Conservation (phyloP, 768 basidiomycete genomes). For the Mycena epipterygia region DNA sequence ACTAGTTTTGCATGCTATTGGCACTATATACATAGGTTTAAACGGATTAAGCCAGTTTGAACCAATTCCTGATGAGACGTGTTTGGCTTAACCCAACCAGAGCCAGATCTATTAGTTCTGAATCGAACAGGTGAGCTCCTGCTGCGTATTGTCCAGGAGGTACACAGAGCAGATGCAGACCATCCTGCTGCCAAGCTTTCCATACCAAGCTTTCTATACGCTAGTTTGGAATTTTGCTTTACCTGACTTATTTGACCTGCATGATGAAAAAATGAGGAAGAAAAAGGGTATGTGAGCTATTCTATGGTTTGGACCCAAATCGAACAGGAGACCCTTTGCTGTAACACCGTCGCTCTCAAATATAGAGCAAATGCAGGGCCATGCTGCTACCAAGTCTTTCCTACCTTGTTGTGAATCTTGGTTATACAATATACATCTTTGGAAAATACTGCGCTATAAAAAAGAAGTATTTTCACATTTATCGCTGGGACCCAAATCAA, state of each 20-base stretch:
- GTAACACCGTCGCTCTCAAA: neutral
- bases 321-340: conserved; percentile 1
- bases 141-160: neutral
- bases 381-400: neutral
- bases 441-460: too few species aligned
- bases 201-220: too few species aligned
- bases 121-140: conserved; percentile 1
- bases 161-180: neutral
- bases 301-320: conserved; percentile 2
- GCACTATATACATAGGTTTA: too few species aligned
- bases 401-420: neutral
- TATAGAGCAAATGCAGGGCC: neutral
- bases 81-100: too few species aligned
- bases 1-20: too few species aligned
- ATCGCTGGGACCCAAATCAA: too few species aligned
- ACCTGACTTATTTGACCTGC: neutral
- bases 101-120: too few species aligned
- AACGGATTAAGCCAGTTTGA: too few species aligned
- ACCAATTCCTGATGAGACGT: too few species aligned
- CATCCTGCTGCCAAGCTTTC: neutral
- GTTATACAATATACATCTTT: too few species aligned
- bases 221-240: neutral
- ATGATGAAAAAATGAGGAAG: neutral
- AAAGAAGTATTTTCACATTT: too few species aligned
- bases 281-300: neutral